A percentile compares a stretch with the other conserved stretches of the same genome.
Evolutionary conservation across 352 stramenopile species (phyloP).

Genomic region (Pythium insidiosum): DNA sequence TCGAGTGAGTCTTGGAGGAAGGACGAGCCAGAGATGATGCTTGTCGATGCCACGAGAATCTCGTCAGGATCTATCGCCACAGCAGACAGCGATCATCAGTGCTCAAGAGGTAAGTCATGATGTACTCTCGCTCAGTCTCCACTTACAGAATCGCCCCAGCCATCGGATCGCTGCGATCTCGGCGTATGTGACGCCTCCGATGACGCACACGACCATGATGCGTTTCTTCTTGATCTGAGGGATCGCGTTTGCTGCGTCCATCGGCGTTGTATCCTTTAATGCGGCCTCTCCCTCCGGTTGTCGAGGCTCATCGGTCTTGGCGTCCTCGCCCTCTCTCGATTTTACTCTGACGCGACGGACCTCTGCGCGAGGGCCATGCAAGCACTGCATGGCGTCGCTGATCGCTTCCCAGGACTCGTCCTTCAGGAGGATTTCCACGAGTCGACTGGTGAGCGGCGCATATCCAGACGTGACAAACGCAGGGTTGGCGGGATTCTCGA

Average conservation of each 20-base stretch:
- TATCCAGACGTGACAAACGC: slow-evolving; percentile 75
- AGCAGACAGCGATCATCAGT: neutral
- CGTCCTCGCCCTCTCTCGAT: neutral
- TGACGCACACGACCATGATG: slow-evolving; percentile 63
- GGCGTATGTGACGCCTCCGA: slow-evolving; percentile 60
- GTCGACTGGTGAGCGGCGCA: slow-evolving; percentile 48
- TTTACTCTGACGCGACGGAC: slow-evolving; percentile 17
- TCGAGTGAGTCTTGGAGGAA: slow-evolving; percentile 51
- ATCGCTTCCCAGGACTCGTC: slow-evolving; percentile 33
- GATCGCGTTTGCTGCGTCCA: slow-evolving; percentile 36
- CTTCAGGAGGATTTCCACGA: slow-evolving; percentile 64
- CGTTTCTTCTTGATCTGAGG: no score
- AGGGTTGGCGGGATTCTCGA: slow-evolving; percentile 35
- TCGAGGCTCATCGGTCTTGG: no score
- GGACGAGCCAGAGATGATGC: slow-evolving; percentile 39
- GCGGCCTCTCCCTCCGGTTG: slow-evolving; percentile 10
- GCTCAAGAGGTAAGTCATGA: no score
- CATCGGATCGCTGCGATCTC: slow-evolving; percentile 72
- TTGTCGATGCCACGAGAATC: slow-evolving; percentile 51
- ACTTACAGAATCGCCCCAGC: slow-evolving; percentile 61
- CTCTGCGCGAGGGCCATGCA: slow-evolving; percentile 53
- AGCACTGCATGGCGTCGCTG: slow-evolving; percentile 31
- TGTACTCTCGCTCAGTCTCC: no score
- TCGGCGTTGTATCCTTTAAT: slow-evolving; percentile 1
- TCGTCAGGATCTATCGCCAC: slow-evolving; percentile 38